Conservation (phyloP, 2,329 filamentous ascomycete species). For the Microsporum audouinii region DNA sequence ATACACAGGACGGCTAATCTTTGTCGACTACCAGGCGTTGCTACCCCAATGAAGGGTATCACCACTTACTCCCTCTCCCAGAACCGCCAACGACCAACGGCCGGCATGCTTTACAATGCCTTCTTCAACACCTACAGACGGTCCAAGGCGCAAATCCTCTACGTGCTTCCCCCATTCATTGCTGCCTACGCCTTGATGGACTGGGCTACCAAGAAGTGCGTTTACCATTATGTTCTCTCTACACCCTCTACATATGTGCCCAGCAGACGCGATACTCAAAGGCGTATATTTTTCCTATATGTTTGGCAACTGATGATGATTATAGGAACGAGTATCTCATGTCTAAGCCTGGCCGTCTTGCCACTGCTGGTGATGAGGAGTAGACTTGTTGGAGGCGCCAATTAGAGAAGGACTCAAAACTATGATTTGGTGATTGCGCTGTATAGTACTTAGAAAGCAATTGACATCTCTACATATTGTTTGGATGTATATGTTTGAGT, state of each 20-base stretch:
- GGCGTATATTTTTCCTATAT: not conserved
- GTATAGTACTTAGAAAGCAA: constrained; percentile 36
- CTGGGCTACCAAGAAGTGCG: constrained; percentile 86
- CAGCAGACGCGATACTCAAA: not conserved
- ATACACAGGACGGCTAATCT: not conserved
- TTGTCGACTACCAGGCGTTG: constrained; percentile 5
- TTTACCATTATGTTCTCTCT: not conserved
- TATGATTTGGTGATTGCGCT: constrained; percentile 21
- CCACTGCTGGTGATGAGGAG: constrained; percentile 26
- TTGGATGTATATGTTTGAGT: not conserved
- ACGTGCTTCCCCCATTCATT: constrained; percentile 69
- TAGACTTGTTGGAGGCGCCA: constrained; percentile 9
- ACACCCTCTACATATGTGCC: not conserved
- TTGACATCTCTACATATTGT: constrained; percentile 10
- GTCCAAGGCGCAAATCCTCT: constrained; percentile 75
- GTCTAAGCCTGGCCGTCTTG: constrained; percentile 38
- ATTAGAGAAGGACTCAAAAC: constrained; percentile 1
- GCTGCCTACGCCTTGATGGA: constrained; percentile 70
- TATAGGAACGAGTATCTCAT: constrained; percentile 41
- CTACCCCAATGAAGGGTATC: constrained; percentile 45
- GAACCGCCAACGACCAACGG: constrained; percentile 83
- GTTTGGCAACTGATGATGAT: not conserved
- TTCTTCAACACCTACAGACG: constrained; percentile 94
- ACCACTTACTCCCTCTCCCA: constrained; percentile 63
- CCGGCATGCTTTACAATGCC: constrained; percentile 64